Evolutionary conservation across 176 grass and related monocot genomes (phyloP).

Genomic region (Phoenix dactylifera): DNA sequence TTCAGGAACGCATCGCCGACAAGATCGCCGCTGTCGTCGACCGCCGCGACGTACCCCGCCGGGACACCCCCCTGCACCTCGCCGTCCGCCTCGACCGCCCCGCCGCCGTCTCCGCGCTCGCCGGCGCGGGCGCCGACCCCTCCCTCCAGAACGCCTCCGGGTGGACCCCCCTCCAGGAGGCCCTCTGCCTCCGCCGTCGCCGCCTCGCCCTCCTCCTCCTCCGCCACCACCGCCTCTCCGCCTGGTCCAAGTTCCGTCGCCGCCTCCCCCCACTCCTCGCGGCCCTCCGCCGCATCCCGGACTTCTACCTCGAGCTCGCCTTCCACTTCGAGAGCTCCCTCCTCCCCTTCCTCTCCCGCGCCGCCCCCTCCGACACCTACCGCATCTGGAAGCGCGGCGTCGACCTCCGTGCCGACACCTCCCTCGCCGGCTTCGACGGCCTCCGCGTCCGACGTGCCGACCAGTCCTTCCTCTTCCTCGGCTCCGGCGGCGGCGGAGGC

Average conservation of each 20-base stretch:
- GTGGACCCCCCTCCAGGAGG: conserved; percentile 87
- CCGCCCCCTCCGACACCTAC: conserved; percentile 81
- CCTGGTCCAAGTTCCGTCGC: conserved; percentile 74
- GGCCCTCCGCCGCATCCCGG: conserved; percentile 66
- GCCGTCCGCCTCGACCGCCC: conserved; percentile 52
- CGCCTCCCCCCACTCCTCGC: conserved; percentile 51
- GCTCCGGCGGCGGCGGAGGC: conserved; percentile 38
- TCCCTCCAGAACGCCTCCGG: conserved; percentile 86
- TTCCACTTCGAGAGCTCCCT: conserved; percentile 95
- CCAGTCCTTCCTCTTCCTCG: conserved; percentile 84
- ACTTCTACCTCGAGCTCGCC: conserved; percentile 79
- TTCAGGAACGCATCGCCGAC: conserved; percentile 19
- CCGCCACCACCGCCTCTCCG: conserved; percentile 62
- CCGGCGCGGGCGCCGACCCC: conserved; percentile 59
- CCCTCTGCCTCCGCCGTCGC: conserved; percentile 53
- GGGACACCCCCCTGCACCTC: conserved; percentile 80
- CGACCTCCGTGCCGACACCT: conserved; percentile 74
- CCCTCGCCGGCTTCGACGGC: conserved; percentile 85
- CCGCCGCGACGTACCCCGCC: conserved; percentile 62
- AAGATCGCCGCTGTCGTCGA: conserved; percentile 57
- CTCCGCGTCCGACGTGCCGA: conserved; percentile 70
- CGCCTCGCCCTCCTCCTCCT: conserved; percentile 59
- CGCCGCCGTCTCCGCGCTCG: conserved; percentile 30
- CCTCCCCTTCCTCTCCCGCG: conserved; percentile 72
- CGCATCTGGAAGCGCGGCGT: conserved; percentile 84